Conservation (phyloP, 106 monocot species). For the Platanthera zijinensis region DNA sequence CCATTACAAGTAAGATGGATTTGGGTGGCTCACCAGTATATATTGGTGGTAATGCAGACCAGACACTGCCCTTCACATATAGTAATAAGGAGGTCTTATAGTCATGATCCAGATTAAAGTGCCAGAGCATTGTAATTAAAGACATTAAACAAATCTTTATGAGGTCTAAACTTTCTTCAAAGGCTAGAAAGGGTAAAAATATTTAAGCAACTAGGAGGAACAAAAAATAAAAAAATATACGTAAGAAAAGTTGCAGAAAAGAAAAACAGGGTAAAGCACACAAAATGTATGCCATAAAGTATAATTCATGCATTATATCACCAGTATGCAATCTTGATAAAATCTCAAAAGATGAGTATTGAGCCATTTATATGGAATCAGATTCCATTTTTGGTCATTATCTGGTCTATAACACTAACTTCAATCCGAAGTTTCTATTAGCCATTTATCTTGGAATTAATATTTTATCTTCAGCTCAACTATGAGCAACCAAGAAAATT, state of each 20-base stretch:
- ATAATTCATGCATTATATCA: no score
- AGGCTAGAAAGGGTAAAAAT: background rate
- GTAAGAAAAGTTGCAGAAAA: background rate
- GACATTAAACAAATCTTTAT: background rate
- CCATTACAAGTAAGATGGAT: constrained; percentile 59
- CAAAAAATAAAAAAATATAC: background rate
- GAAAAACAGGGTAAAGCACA: background rate
- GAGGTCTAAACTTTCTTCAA: background rate
- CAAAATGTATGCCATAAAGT: no score
- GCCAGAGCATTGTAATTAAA: background rate
- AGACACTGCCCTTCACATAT: constrained; percentile 92
- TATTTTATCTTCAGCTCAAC: no score
- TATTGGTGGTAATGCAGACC: constrained; percentile 90
- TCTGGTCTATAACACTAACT: no score
- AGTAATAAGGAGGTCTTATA: constrained; percentile 19
- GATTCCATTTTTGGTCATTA: no score
- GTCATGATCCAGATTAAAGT: background rate
- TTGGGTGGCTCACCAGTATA: constrained; percentile 33
- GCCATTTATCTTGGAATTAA: no score
- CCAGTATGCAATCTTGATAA: no score
- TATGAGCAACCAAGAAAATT: no score
- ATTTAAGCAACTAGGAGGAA: background rate
- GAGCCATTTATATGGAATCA: no score
- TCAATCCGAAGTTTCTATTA: no score
- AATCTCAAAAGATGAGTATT: no score